phyloP scores from a whole-genome alignment of 345 rosid species.

The Eucalyptus microcorys region DNA sequence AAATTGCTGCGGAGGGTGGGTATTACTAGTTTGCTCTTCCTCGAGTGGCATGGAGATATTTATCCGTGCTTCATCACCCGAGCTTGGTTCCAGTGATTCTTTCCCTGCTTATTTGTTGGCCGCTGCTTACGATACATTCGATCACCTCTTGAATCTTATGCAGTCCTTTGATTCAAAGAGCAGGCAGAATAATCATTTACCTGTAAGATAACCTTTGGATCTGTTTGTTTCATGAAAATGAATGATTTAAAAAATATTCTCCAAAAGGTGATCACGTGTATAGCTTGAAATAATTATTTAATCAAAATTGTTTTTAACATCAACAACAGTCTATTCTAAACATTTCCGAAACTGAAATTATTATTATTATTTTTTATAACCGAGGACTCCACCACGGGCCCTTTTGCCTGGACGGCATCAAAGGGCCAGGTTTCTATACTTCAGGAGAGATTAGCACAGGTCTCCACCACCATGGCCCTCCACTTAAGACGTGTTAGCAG shows the following conservation, averaged over 20 bases:
- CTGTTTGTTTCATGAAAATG: rapidly evolving
- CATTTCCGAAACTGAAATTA: rapidly evolving
- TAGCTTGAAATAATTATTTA: not conserved
- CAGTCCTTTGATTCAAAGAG: not conserved
- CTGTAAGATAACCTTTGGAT: not conserved
- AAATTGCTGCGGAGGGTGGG: not conserved
- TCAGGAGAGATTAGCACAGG: no score
- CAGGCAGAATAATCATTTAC: not conserved
- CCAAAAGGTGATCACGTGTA: rapidly evolving
- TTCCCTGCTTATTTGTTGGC: not conserved
- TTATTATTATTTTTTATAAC: not conserved
- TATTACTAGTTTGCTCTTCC: not conserved
- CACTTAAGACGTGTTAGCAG: no score
- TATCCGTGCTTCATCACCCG: not conserved
- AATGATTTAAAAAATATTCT: not conserved
- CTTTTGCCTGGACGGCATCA: no score
- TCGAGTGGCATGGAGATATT: not conserved
- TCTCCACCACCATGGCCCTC: no score
- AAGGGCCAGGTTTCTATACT: no score
- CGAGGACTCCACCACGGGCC: no score
- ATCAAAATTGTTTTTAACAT: not conserved
- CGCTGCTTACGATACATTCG: not conserved
- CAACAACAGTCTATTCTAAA: not conserved
- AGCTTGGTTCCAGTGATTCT: not conserved
- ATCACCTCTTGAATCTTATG: not conserved